These are phyloP conservation scores for Chytridium lagenaria DNA, from an alignment of 371 early-diverging fungal genomes.

Conservation along the genomic window DNA sequence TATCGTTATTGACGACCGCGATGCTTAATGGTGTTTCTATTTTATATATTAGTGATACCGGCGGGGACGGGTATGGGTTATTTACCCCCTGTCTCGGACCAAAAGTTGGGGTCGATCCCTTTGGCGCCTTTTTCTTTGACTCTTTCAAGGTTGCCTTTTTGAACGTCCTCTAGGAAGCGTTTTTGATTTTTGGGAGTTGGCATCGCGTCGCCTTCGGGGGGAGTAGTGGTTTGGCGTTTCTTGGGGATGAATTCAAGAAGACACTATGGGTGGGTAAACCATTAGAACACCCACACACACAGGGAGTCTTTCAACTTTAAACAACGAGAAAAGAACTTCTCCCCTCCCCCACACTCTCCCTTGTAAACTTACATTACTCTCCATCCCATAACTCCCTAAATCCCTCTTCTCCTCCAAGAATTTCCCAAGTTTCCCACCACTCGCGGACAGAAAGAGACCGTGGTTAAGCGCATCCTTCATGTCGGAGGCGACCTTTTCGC, in stretches of 20 bases:
- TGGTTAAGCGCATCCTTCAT: constrained; percentile 54
- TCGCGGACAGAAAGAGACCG: constrained; percentile 47
- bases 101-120: constrained; percentile 58
- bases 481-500: constrained; percentile 53
- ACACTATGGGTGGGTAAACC: constrained; percentile 33
- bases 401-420: constrained; percentile 54
- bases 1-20: constrained; percentile 55
- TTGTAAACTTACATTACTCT: constrained; percentile 47
- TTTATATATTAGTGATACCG: background rate
- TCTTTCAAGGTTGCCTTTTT: constrained; percentile 52
- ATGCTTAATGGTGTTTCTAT: constrained; percentile 52
- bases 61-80: too few relatives aligned
- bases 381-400: constrained; percentile 39
- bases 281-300: too few relatives aligned
- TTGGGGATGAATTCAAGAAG: constrained; percentile 54
- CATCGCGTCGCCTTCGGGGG: constrained; percentile 36
- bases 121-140: constrained; percentile 44
- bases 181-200: constrained; percentile 55
- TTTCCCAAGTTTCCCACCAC: constrained; percentile 47
- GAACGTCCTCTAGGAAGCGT: constrained; percentile 54
- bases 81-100: constrained; percentile 51
- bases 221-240: constrained; percentile 11
- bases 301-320: too few relatives aligned
- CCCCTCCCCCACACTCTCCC: too few relatives aligned
- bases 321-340: too few relatives aligned